phyloP scores from a whole-genome alignment of 2,329 filamentous ascomycete species.

The Epichloe gansuensis region DNA sequence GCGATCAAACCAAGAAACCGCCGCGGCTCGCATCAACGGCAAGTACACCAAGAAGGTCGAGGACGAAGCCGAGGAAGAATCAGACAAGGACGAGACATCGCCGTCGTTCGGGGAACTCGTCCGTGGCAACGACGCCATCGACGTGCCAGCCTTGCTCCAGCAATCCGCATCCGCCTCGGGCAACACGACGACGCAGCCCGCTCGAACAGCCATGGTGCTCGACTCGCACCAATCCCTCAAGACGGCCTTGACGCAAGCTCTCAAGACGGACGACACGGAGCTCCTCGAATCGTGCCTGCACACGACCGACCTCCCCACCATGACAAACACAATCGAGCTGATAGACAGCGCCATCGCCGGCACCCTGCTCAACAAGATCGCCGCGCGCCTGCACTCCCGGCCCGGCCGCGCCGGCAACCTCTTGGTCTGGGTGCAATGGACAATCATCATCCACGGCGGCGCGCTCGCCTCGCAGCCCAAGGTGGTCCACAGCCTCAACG shows the following conservation, averaged over 20 bases:
- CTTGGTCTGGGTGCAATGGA: conserved; percentile 95
- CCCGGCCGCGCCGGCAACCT: conserved; percentile 82
- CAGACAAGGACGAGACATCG: conserved; percentile 35
- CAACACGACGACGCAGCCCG: conserved; percentile 25
- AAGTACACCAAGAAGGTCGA: conserved; percentile 12
- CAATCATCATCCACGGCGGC: conserved; percentile 80
- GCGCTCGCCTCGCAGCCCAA: conserved; percentile 80
- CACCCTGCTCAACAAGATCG: conserved; percentile 66
- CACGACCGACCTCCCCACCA: conserved; percentile 59
- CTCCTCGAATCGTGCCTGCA: conserved; percentile 89
- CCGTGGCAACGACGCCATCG: conserved; percentile 59
- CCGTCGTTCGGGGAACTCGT: conserved; percentile 84
- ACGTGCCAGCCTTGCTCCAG: conserved; percentile 53
- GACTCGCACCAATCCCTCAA: conserved; percentile 71
- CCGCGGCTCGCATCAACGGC: conserved; percentile 14
- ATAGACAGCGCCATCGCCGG: conserved; percentile 76
- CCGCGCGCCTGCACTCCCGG: conserved; percentile 72
- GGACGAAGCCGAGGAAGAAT: conserved; percentile 20
- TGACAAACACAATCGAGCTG: conserved; percentile 80
- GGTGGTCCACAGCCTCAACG: conserved; percentile 61
- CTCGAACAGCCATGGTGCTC: conserved; percentile 38
- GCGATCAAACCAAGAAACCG: conserved; percentile 3
- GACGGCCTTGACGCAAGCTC: conserved; percentile 84
- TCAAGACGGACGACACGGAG: conserved; percentile 79
- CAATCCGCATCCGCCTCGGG: conserved; percentile 18